phyloP scores from a whole-genome alignment of 768 basidiomycete species.

The Russula emetica region DNA sequence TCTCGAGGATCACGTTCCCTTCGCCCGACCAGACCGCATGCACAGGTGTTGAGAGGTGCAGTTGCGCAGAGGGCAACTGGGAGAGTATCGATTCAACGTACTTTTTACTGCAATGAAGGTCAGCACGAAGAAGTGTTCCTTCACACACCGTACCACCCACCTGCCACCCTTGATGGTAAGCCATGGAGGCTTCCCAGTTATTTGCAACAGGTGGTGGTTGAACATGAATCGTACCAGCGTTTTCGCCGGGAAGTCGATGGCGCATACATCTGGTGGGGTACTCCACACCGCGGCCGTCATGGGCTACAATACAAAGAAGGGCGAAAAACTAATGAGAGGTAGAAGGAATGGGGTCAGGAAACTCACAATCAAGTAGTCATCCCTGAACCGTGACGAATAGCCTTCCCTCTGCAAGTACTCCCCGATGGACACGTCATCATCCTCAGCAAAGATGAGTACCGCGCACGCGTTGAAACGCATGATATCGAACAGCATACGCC shows the following conservation, averaged over 20 bases:
- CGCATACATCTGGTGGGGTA: too few relatives aligned
- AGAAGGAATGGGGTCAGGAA: background rate
- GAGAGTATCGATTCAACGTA: constrained; percentile 63
- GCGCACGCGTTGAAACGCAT: constrained; percentile 65
- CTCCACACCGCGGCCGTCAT: constrained; percentile 78
- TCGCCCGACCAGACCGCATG: constrained; percentile 31
- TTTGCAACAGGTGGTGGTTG: too few relatives aligned
- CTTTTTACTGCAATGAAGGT: constrained; percentile 53
- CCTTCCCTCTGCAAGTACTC: constrained; percentile 57
- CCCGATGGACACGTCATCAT: constrained; percentile 44
- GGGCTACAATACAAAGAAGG: constrained; percentile 38
- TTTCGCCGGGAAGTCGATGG: too few relatives aligned
- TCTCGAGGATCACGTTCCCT: too few relatives aligned
- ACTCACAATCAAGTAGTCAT: constrained; percentile 70
- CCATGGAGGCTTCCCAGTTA: constrained; percentile 71
- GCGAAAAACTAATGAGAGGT: background rate
- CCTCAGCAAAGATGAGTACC: constrained; percentile 31
- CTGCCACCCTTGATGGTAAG: constrained; percentile 57
- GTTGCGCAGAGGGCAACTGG: constrained; percentile 46
- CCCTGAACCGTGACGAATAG: constrained; percentile 62
- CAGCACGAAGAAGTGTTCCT: constrained; percentile 34
- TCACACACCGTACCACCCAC: constrained; percentile 31
- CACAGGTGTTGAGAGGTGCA: constrained; percentile 61
- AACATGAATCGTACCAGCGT: too few relatives aligned
- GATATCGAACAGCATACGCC: constrained; percentile 69